Evolutionary conservation across 140 eudicot genomes (phyloP).

Genomic region (Ambrosia hybrid): DNA sequence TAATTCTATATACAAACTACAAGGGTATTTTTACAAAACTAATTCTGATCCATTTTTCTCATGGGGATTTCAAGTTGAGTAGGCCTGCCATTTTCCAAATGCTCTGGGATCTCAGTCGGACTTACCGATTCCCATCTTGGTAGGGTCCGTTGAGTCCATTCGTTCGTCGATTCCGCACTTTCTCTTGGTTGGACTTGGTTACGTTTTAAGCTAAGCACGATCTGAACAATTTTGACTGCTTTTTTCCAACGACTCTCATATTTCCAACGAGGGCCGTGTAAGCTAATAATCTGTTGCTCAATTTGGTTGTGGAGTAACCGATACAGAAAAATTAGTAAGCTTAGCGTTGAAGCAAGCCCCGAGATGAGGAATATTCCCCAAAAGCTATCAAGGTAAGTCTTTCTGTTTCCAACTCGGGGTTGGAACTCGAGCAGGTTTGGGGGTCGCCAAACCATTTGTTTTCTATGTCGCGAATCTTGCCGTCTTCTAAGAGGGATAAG

Average conservation of each 20-base stretch:
- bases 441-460: constrained; percentile 40
- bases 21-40: neutral
- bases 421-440: constrained; percentile 28
- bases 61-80: constrained; percentile 38
- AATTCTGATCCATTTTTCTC: neutral
- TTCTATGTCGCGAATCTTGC: constrained; percentile 43
- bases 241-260: constrained; percentile 30
- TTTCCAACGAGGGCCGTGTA: constrained; percentile 2
- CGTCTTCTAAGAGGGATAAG: constrained; percentile 42
- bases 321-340: constrained; percentile 32
- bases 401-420: constrained; percentile 31
- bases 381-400: constrained; percentile 46
- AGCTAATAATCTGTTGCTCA: constrained; percentile 36
- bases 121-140: constrained; percentile 38
- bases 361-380: constrained; percentile 61
- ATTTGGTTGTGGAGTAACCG: constrained; percentile 34
- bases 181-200: constrained; percentile 18
- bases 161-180: neutral
- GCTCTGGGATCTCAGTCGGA: constrained; percentile 36
- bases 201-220: constrained; percentile 29
- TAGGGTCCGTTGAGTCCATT: constrained; percentile 13
- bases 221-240: constrained; percentile 15
- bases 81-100: constrained; percentile 40
- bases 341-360: constrained; percentile 34
- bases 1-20: neutral